Conservation (phyloP, 1,284 basidiomycete genomes). For the Cutaneotrichosporon cyanovorans region DNA sequence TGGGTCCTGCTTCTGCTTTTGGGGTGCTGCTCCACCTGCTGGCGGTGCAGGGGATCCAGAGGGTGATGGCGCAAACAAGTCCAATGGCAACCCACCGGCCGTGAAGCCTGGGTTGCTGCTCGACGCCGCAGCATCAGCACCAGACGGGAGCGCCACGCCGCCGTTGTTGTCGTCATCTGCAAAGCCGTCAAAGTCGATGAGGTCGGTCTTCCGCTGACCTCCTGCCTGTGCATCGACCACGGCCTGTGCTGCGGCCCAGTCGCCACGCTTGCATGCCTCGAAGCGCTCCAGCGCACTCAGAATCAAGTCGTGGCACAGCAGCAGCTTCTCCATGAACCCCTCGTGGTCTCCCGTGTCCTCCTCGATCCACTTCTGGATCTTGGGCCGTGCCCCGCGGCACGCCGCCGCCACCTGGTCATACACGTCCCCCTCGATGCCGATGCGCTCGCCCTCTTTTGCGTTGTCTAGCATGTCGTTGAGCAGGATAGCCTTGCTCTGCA, state of each 20-base stretch:
- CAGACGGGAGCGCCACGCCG: conserved; percentile 35
- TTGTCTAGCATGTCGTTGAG: conserved; percentile 97
- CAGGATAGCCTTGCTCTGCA: conserved; percentile 88
- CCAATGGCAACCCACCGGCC: conserved; percentile 42
- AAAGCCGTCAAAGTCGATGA: conserved; percentile 47
- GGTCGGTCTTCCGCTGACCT: conserved; percentile 20
- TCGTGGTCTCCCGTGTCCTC: conserved; percentile 69
- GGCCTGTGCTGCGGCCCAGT: conserved; percentile 51
- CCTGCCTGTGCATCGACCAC: neutral
- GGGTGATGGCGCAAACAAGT: conserved; percentile 43
- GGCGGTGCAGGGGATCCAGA: conserved; percentile 21
- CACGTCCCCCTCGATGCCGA: conserved; percentile 77
- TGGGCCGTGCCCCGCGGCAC: conserved; percentile 75
- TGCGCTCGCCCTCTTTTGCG: conserved; percentile 68
- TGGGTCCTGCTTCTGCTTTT: conserved; percentile 26
- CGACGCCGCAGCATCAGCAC: conserved; percentile 18
- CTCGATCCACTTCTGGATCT: conserved; percentile 97
- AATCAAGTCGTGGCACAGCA: conserved; percentile 96
- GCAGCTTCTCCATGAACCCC: conserved; percentile 82
- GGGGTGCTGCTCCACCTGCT: conserved; percentile 6
- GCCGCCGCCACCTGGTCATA: conserved; percentile 93
- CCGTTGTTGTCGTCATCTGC: conserved; percentile 33
- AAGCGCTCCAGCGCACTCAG: conserved; percentile 85
- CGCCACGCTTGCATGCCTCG: conserved; percentile 83
- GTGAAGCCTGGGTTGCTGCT: conserved; percentile 25